Base-by-base conservation (phyloP, 768 basidiomycete species). In the Kwoniella dendrophila region DNA sequence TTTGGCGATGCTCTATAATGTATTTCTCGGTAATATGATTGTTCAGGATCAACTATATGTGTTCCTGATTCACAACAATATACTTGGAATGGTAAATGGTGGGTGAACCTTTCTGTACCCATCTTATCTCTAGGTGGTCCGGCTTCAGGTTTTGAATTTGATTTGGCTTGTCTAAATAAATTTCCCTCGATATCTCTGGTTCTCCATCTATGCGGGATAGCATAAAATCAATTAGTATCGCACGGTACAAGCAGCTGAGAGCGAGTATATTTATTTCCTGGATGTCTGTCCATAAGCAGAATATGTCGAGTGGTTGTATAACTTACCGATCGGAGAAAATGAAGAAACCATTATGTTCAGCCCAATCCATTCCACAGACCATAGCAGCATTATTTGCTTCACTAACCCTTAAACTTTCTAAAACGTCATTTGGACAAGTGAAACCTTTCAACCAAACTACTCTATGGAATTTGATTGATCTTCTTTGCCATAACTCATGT, bases 301-400 rank as follows among this genome's bases (percentile, higher is more conserved):
- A n/a, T n/a, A n/a, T 38, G 36, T 8, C 8, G 18, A 38, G 18
- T 38, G 44, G n/a, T 1, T 45, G 22, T 12, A n/a, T 26, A 29
- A 78, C 87, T 50, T 67, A 91, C 93, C 95, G 84, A 79, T 97
- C 95, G 18, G 94, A 97, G 81, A 96, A 98, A 68, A 97, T 93
- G 83, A 97, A 99, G 80, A 92, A 89, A 0, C 93, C 93, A 66
- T 92, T 90, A 72, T 93, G 90, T 79, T 99, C 94, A 11, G 93
- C 95, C 96, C 96, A 99, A 75, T 99, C 96, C 95, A 98, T 98
- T n/a, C 94, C 95, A 75, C 96, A 98, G 1, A 97, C 92, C 91
- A 99, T 92, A 0, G 93, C 91, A 2, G 96, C 96, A 68, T 93
- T 86, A 75, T 98, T 99, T 32, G 85, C 84, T 68, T 89, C 84